Conservation (phyloP, 2,329 filamentous ascomycete species). For the Penicillium olsonii region DNA sequence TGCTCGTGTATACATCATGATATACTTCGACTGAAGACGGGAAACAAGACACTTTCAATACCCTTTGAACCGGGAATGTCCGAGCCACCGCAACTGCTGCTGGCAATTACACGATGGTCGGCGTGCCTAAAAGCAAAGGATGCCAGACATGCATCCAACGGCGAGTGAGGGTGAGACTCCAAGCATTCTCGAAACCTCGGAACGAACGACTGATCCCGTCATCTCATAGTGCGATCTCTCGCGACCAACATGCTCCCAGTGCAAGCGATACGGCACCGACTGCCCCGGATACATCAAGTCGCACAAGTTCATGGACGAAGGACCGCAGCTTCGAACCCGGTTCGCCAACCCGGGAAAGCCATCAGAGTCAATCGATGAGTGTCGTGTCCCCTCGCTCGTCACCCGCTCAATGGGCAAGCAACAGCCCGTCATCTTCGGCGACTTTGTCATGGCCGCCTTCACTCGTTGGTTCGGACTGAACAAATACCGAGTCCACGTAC, state of each 20-base stretch:
- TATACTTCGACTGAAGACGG: no score
- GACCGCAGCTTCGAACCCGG: slow-evolving; percentile 28
- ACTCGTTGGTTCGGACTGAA: slow-evolving; percentile 28
- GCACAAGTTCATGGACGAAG: slow-evolving; percentile 38
- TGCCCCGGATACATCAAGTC: slow-evolving; percentile 33
- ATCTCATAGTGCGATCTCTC: slow-evolving; percentile 26
- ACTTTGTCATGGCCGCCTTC: slow-evolving; percentile 27
- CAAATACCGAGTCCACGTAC: slow-evolving; percentile 24
- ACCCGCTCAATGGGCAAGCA: slow-evolving; percentile 23
- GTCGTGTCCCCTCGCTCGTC: slow-evolving; percentile 25
- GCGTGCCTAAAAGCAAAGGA: slow-evolving; percentile 39
- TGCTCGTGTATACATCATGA: no score
- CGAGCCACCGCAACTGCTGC: background rate
- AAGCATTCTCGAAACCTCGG: background rate
- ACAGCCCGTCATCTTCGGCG: slow-evolving; percentile 26
- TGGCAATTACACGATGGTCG: slow-evolving; percentile 31
- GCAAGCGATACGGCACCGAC: slow-evolving; percentile 32
- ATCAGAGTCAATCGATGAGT: slow-evolving; percentile 23
- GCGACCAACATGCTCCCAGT: slow-evolving; percentile 33
- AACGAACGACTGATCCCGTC: background rate
- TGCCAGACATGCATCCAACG: slow-evolving; percentile 37
- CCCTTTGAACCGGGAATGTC: background rate
- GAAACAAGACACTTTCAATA: no score
- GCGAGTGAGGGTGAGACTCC: slow-evolving; percentile 29
- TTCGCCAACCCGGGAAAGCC: slow-evolving; percentile 15